phyloP scores from a whole-genome alignment of 2,329 filamentous ascomycete species.

The Aspergillus sp. region DNA sequence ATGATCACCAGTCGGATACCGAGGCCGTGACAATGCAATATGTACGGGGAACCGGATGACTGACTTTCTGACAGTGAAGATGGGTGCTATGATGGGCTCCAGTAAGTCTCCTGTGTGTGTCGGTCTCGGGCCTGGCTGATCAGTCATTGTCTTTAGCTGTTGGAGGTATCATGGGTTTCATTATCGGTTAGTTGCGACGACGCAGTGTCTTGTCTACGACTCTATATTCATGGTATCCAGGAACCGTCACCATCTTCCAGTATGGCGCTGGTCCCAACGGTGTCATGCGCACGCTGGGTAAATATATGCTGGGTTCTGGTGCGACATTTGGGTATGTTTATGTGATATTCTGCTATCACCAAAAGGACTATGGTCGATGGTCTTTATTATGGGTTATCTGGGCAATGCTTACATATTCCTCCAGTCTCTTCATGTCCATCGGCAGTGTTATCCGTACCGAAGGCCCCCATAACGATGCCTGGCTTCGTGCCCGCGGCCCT shows the following conservation, averaged over 20 bases:
- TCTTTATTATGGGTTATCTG: too few species aligned
- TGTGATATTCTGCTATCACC: neutral
- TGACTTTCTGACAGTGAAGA: conserved; percentile 69
- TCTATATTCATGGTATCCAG: conserved; percentile 45
- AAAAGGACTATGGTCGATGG: too few species aligned
- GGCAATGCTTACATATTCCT: neutral
- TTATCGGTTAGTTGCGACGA: conserved; percentile 69
- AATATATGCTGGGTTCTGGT: conserved; percentile 94
- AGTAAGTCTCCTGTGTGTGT: conserved; percentile 63
- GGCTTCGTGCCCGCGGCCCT: conserved; percentile 69
- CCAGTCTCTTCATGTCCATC: conserved; percentile 95
- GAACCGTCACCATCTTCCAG: conserved; percentile 90
- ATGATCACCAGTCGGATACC: neutral
- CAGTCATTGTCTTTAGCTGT: conserved; percentile 62
- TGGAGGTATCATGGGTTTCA: conserved; percentile 94
- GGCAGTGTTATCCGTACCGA: conserved; percentile 95
- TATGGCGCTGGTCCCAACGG: conserved; percentile 92
- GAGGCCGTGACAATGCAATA: neutral
- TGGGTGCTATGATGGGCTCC: conserved; percentile 98
- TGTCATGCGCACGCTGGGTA: conserved; percentile 88
- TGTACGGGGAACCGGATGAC: neutral
- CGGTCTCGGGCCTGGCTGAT: conserved; percentile 1
- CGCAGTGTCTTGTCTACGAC: neutral
- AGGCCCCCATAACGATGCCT: conserved; percentile 73
- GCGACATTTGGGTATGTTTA: conserved; percentile 84